Base-by-base conservation (phyloP, 208 protist species). In the Blechomonas ayalai region DNA sequence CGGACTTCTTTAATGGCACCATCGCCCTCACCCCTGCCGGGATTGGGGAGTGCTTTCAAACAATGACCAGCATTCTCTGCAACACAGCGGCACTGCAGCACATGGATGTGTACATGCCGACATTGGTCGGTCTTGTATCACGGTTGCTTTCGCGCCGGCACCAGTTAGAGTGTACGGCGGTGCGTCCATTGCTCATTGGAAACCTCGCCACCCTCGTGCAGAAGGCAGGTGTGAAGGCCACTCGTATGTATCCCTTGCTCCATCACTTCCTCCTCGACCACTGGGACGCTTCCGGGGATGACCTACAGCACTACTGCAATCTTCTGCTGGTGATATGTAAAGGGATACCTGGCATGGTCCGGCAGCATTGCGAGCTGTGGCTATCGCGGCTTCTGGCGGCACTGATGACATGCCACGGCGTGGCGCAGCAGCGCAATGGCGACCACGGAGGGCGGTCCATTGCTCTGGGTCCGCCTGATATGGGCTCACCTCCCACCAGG, bases 201-300 rank as follows among this genome's bases (percentile, higher is more conserved):
- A 57, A 50, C 8, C 52, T 87, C 28, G 62, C 60, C 13, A 59
- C 72, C 18, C 58, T 90, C 8, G 71, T 90, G 10, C 27, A 58
- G 26, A 52, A 52, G 12, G 71, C 75, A 13, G 73, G 73, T 15
- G 65, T 69, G 23, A 29, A 45, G 19, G 73, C 84, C 45, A 73
- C 67, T 1, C 67, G 70, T n/a, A 72, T 86, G 59, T 90, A 81
- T 47, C 60, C 54, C 0, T 46, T 90, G 39, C 55, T 90, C 16
- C 67, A 77, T 16, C 35, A 51, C 10, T 85, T 90, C 34, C 59
- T 90, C 13, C 55, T 61, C 16, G 57, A 69, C 33, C 60, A 68
- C 52, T 84, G 71, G 64, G 43, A 61, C 13, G 57, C 59, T 34
- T 53, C 57, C 0, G 39, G 45, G 18, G 51, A 42, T 9, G 34